Conservation (phyloP, 2,329 filamentous ascomycete genomes). For the Neobulgaria alba region DNA sequence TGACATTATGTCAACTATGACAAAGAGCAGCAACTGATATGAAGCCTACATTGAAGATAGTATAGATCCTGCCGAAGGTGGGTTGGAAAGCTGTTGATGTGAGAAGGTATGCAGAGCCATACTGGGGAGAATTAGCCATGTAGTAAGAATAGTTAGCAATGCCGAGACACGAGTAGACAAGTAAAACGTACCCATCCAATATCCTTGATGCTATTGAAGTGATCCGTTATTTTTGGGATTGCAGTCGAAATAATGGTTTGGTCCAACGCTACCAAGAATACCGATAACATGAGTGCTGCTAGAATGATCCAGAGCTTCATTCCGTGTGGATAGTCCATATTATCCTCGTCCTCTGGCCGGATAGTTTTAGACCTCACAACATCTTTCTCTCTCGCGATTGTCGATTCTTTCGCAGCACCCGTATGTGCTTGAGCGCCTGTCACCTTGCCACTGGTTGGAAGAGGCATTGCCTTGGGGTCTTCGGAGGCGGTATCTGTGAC, state of each 20-base stretch:
- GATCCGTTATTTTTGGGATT: slow-evolving; percentile 32
- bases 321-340: slow-evolving; percentile 19
- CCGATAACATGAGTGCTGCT: slow-evolving; percentile 16
- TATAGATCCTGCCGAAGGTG: slow-evolving; percentile 26
- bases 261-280: slow-evolving; percentile 26
- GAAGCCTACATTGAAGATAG: slow-evolving; percentile 19
- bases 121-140: slow-evolving; percentile 15
- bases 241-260: slow-evolving; percentile 31
- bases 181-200: slow-evolving; percentile 14
- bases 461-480: slow-evolving; percentile 2
- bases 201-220: slow-evolving; percentile 18
- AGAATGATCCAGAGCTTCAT: slow-evolving; percentile 18
- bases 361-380: background rate
- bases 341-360: slow-evolving; percentile 10
- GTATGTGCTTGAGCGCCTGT: slow-evolving; percentile 2
- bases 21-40: background rate
- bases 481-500: slow-evolving; percentile 4
- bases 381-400: slow-evolving; percentile 6
- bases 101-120: slow-evolving; percentile 30
- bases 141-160: background rate
- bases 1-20: background rate
- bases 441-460: no score
- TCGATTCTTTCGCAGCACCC: slow-evolving; percentile 1
- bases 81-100: slow-evolving; percentile 27
- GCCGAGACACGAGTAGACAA: background rate